A percentile compares a stretch with the other conserved stretches of the same genome.
These are phyloP conservation scores for Scortechinia acanthostroma DNA, from an alignment of 2,329 filamentous ascomycete genomes.

Conservation along the genomic window DNA sequence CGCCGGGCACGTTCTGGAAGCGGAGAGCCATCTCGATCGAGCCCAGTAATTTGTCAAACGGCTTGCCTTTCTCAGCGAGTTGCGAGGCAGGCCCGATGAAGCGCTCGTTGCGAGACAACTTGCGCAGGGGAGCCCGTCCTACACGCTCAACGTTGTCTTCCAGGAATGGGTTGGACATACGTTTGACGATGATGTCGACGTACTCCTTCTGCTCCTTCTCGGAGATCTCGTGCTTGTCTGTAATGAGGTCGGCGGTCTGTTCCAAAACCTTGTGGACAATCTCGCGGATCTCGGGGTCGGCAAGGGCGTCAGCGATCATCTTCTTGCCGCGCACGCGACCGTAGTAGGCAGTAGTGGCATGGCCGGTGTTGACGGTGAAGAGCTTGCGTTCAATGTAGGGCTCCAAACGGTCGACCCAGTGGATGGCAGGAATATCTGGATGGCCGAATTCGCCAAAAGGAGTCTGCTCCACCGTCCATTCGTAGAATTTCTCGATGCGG, in stretches of 20 bases:
- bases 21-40: constrained; percentile 86
- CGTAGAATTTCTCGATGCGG: constrained; percentile 95
- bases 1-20: constrained; percentile 89
- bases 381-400: constrained; percentile 99
- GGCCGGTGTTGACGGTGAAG: constrained; percentile 97
- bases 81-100: constrained; percentile 89
- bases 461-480: constrained; percentile 90
- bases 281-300: constrained; percentile 71
- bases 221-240: constrained; percentile 76
- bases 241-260: constrained; percentile 82
- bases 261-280: constrained; percentile 74
- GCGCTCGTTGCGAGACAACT: constrained; percentile 88
- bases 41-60: constrained; percentile 68
- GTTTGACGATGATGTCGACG: constrained; percentile 82
- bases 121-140: constrained; percentile 86
- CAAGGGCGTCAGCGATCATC: constrained; percentile 83
- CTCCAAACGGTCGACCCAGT: constrained; percentile 84
- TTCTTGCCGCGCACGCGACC: constrained; percentile 79
- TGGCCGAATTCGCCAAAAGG: constrained; percentile 69
- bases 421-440: constrained; percentile 77
- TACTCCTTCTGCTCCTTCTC: constrained; percentile 74
- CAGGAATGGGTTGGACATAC: constrained; percentile 87
- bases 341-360: constrained; percentile 93
- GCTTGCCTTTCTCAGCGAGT: constrained; percentile 73
- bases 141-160: constrained; percentile 93